These are phyloP conservation scores for Neurospora cerealis DNA, from an alignment of 495 filamentous ascomycete genomes.

Conservation along the genomic window DNA sequence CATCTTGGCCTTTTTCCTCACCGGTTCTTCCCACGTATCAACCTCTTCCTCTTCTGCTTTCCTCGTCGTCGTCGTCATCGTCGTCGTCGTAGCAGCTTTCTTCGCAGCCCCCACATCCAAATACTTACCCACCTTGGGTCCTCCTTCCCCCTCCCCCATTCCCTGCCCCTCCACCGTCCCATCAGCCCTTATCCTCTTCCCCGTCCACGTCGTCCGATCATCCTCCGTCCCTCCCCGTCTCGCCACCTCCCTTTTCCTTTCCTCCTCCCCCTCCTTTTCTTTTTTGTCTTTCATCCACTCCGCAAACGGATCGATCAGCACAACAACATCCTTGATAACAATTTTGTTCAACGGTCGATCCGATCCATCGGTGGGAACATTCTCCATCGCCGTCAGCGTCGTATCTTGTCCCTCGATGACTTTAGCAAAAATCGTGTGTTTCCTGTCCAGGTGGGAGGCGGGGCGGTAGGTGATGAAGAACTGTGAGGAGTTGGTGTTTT, in stretches of 20 bases:
- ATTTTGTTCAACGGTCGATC: conserved; percentile 68
- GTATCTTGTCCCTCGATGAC: conserved; percentile 66
- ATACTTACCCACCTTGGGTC: conserved; percentile 68
- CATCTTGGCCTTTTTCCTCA: conserved; percentile 69
- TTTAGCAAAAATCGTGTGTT: conserved; percentile 91
- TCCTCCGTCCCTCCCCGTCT: conserved; percentile 55
- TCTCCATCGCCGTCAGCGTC: conserved; percentile 62
- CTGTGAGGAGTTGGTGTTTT: conserved; percentile 90
- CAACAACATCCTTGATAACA: conserved; percentile 67
- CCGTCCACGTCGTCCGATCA: conserved; percentile 84
- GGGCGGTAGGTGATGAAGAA: conserved; percentile 91
- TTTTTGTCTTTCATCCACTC: conserved; percentile 66
- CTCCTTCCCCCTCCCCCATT: conserved; percentile 18
- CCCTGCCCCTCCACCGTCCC: conserved; percentile 35
- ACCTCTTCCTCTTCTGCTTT: conserved; percentile 29
- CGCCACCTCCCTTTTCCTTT: conserved; percentile 41
- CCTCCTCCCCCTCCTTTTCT: conserved; percentile 39
- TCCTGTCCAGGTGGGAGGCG: conserved; percentile 75
- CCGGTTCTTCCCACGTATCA: conserved; percentile 53
- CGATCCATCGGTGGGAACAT: conserved; percentile 51
- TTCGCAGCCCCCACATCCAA: conserved; percentile 45
- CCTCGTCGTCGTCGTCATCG: not conserved
- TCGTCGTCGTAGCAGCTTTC: not conserved
- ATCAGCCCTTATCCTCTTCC: conserved; percentile 62
- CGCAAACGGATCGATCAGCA: conserved; percentile 93